These are phyloP conservation scores for Melanopsichium pennsylvanicum DNA, from an alignment of 1,284 basidiomycete genomes.

Conservation along the genomic window DNA sequence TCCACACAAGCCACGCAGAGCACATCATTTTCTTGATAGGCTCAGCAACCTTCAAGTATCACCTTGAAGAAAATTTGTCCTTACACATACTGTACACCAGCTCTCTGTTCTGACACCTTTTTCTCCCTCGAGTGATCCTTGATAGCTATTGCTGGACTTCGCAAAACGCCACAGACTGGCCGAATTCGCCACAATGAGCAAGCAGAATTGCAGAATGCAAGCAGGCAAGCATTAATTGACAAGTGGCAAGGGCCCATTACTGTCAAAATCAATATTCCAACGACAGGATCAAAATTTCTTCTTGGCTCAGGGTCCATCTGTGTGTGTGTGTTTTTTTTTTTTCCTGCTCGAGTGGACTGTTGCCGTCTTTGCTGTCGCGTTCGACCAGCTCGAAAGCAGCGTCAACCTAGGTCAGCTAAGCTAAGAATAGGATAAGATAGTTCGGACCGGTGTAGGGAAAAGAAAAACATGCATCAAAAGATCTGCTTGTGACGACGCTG, in stretches of 20 bases:
- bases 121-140: no score
- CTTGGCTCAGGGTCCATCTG: slow-evolving; percentile 19
- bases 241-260: no score
- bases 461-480: no score
- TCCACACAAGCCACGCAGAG: neutral
- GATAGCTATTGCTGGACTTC: no score
- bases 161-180: no score
- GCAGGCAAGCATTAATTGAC: no score
- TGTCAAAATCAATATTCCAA: no score
- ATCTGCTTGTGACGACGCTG: no score
- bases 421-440: neutral
- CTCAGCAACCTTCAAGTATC: slow-evolving; percentile 7
- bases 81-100: no score
- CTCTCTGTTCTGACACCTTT: no score
- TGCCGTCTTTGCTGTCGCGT: slow-evolving; percentile 8
- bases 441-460: slow-evolving; percentile 21
- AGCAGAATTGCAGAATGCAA: no score
- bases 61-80: neutral
- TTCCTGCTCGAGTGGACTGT: neutral
- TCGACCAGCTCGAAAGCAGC: slow-evolving; percentile 1
- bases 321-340: neutral
- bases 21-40: slow-evolving; percentile 23
- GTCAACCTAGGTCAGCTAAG: slow-evolving; percentile 17
- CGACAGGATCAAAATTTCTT: slow-evolving; percentile 1
- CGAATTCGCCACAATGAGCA: no score